Conservation (phyloP, 345 rosid species). For the Murraya koenigii region DNA sequence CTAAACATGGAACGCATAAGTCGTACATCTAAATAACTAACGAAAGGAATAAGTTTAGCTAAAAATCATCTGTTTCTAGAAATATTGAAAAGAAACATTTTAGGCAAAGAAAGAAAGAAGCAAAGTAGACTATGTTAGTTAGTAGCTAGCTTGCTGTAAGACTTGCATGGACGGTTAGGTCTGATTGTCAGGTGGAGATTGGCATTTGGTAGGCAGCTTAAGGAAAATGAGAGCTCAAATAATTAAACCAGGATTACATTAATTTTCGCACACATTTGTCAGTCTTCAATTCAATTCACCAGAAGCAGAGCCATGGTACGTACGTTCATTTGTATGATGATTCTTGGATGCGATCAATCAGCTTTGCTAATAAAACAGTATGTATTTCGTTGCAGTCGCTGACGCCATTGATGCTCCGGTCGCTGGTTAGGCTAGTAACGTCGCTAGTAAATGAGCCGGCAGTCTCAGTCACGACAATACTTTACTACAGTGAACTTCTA, state of each 20-base stretch:
- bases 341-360: no score
- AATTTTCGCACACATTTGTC: neutral
- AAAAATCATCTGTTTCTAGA: no score
- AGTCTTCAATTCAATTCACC: neutral
- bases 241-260: neutral
- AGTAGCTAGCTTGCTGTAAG: neutral
- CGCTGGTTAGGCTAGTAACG: constrained; percentile 34
- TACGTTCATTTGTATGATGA: neutral
- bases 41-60: no score
- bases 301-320: constrained; percentile 31
- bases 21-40: no score
- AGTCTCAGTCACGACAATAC: constrained; percentile 37
- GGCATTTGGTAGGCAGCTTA: constrained; percentile 1
- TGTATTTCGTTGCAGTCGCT: constrained; percentile 33
- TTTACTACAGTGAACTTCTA: constrained; percentile 48
- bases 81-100: no score
- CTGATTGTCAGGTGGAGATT: constrained; percentile 34
- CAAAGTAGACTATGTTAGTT: no score
- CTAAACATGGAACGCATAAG: no score
- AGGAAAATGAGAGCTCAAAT: neutral
- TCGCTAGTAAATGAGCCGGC: constrained; percentile 34
- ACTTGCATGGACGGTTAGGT: constrained; percentile 32
- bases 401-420: constrained; percentile 38
- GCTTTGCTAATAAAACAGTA: no score
- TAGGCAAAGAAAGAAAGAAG: no score